Percentiles rank a stretch among this genome's conserved stretches.
phyloP scores from a whole-genome alignment of 345 rosid genomes.

The Gossypium arboreum region DNA sequence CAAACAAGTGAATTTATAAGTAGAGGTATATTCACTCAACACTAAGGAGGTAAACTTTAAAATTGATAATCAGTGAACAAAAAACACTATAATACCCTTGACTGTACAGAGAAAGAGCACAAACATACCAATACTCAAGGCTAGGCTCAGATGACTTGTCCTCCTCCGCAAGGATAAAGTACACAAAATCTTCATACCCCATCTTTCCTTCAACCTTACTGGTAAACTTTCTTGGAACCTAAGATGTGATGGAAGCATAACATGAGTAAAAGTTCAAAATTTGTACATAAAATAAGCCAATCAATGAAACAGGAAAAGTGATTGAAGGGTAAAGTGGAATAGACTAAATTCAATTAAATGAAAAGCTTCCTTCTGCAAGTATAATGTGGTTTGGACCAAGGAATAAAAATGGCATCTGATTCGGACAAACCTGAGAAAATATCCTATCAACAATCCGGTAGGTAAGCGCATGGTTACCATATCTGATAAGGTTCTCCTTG shows the following conservation, averaged over 20 bases:
- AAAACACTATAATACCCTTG: neutral
- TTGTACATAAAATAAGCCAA: constrained; percentile 4
- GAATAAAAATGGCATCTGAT: constrained; percentile 19
- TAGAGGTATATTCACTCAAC: neutral
- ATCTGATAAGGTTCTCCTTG: constrained; percentile 94
- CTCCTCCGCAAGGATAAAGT: constrained; percentile 92
- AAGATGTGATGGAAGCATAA: constrained; percentile 14
- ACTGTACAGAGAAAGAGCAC: neutral
- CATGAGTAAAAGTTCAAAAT: constrained; percentile 6
- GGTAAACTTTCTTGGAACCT: constrained; percentile 85
- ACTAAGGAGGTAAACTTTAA: neutral
- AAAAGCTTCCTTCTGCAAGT: neutral
- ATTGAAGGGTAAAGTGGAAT: neutral
- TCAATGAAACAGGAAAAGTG: neutral
- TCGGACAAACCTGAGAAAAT: constrained; percentile 81
- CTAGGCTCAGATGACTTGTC: constrained; percentile 94
- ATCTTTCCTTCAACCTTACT: constrained; percentile 85
- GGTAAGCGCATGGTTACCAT: constrained; percentile 96
- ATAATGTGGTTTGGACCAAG: neutral
- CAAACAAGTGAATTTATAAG: neutral
- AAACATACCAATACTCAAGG: constrained; percentile 82
- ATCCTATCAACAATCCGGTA: constrained; percentile 89
- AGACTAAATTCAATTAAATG: constrained; percentile 8
- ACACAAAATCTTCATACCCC: constrained; percentile 96
- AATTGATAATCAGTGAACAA: neutral